These are phyloP conservation scores for Trametes villosa DNA, from an alignment of 768 basidiomycete genomes.

Conservation along the genomic window DNA sequence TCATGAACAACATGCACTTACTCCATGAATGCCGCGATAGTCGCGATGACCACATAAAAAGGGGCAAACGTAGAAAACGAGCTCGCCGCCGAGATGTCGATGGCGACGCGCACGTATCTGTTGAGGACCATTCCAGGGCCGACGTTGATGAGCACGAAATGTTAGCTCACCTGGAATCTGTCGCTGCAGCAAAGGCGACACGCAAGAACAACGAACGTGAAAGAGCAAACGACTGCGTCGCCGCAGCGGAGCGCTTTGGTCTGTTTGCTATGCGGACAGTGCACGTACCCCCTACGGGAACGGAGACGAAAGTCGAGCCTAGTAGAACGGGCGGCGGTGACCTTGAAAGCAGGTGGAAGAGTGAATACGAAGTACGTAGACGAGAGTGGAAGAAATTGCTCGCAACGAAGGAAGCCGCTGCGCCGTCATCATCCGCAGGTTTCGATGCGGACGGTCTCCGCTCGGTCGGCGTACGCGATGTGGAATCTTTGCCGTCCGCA, in stretches of 20 bases:
- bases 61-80: conserved; percentile 6
- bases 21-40: conserved; percentile 46
- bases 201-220: too few species aligned
- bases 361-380: neutral
- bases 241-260: too few species aligned
- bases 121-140: neutral
- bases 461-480: too few species aligned
- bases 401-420: too few species aligned
- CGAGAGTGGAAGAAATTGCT: too few species aligned
- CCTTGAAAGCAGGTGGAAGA: neutral
- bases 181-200: too few species aligned
- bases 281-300: neutral
- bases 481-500: too few species aligned
- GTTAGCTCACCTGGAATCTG: too few species aligned
- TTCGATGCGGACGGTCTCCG: too few species aligned
- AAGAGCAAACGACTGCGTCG: too few species aligned
- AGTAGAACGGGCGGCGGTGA: neutral
- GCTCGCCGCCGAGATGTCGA: neutral
- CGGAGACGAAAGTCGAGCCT: neutral
- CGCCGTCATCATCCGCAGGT: too few species aligned
- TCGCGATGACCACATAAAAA: conserved; percentile 37
- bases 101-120: neutral
- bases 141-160: too few species aligned
- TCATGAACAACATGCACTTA: conserved; percentile 47
- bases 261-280: neutral